Percentiles rank a stretch among this genome's conserved stretches.
These are phyloP conservation scores for Uromyces viciae-fabae DNA, from an alignment of 1,284 basidiomycete genomes.

Conservation along the genomic window DNA sequence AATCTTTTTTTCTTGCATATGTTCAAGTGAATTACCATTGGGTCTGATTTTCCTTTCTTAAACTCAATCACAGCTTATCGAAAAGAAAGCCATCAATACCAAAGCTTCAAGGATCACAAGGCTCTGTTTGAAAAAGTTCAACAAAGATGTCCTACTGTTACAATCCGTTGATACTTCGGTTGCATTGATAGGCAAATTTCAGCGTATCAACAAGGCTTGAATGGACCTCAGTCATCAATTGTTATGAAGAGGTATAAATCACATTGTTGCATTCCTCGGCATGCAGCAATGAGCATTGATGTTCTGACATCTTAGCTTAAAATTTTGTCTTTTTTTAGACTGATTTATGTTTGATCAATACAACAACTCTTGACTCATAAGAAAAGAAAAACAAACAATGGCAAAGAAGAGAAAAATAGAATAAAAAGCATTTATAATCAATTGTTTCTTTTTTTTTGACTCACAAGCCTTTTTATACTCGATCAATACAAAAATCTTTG, in stretches of 20 bases:
- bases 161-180: background rate
- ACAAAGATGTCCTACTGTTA: background rate
- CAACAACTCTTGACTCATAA: too few relatives aligned
- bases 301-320: background rate
- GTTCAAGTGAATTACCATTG: background rate
- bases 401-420: too few relatives aligned
- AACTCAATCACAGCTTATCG: background rate
- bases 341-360: too few relatives aligned
- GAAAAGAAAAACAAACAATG: too few relatives aligned
- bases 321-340: too few relatives aligned
- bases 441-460: too few relatives aligned
- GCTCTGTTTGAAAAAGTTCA: background rate
- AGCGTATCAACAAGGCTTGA: background rate
- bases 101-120: background rate
- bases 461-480: too few relatives aligned
- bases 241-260: background rate
- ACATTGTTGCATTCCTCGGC: background rate
- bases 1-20: background rate
- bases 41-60: background rate
- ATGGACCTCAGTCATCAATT: background rate
- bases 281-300: background rate
- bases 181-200: background rate
- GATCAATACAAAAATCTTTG: too few relatives aligned
- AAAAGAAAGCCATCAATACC: background rate
- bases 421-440: too few relatives aligned